Evolutionary conservation across 1,139 yeast genomes (phyloP), one percentile per base, ranked within the genome.

Genomic region (Suhomyces taliae): DNA sequence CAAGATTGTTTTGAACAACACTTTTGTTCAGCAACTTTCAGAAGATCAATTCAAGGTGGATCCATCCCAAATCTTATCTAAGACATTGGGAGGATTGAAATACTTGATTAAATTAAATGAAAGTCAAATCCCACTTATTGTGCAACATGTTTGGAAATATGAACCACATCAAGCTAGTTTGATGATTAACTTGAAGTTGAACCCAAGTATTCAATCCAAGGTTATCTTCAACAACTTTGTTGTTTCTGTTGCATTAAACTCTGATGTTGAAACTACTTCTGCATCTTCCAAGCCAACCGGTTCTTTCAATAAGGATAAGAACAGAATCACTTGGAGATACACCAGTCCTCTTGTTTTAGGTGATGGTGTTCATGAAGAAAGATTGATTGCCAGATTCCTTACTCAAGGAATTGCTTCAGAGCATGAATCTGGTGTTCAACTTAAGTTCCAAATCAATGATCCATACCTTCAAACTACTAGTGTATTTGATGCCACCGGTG

Each of bases 251-350:
- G 83, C 90, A 6, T 64, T 75, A 49, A 65, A 61, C 39, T 44
- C 53, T 15, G 57, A 59, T 12, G 70, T 74, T 35, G 79, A 82
- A 27, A 76, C 86, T 4, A 69, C 77, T 1, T 78, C 90, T 27
- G 97, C 97, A 1, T 83, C 90, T 51, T 87, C 96, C 10, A 88
- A 87, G 61, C 98, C 98, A 4, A 84, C 87, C 48, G 98, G 97
- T 43, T 81, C 95, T 1, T 90, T 90, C 72, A 89, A 85, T 66
- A 85, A 82, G 61, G 97, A 89, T 41, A 84, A 82, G 60, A 87
- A 83, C 57, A 81, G 97, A 66, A 85, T 91, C 48, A 86, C 93
- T 1, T 90, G 97, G 97, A 80, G 87, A 61, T 83, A 80, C 60
- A 66, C 68, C 33, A 69, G 72, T 34, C 82, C 86, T 4, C 58